phyloP scores from a whole-genome alignment of 108 stramenopile species.

The Fragilariopsis cylindrus region DNA sequence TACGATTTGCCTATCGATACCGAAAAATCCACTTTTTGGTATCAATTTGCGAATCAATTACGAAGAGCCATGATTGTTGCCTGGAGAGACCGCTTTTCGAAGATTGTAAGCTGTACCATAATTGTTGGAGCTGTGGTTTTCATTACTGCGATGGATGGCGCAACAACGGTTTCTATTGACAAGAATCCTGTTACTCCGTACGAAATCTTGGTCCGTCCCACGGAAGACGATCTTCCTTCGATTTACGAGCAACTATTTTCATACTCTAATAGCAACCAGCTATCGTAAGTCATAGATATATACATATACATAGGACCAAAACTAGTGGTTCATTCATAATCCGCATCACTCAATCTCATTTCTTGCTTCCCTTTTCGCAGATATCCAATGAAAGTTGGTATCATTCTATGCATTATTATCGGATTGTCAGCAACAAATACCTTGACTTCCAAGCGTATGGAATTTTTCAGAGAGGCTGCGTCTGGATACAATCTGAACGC shows the following conservation, averaged over 20 bases:
- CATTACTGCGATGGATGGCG: constrained; percentile 34
- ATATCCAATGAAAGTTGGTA: constrained; percentile 39
- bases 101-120: constrained; percentile 30
- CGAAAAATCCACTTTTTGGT: constrained; percentile 16
- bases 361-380: not conserved
- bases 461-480: constrained; percentile 54
- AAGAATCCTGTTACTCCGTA: constrained; percentile 13
- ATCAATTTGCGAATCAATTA: constrained; percentile 34
- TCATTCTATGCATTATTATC: constrained; percentile 42
- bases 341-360: not conserved
- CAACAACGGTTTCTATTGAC: constrained; percentile 7
- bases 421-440: constrained; percentile 34
- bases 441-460: constrained; percentile 39
- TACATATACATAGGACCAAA: not conserved
- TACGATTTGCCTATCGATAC: constrained; percentile 26
- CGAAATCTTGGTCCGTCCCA: constrained; percentile 7
- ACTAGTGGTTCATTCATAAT: not conserved
- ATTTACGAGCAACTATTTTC: constrained; percentile 15
- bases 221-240: not conserved
- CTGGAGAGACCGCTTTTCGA: constrained; percentile 34
- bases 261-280: constrained; percentile 12
- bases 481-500: constrained; percentile 37
- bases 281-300: constrained; percentile 11
- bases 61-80: constrained; percentile 26
- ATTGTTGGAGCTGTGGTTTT: constrained; percentile 36